Percentiles rank a stretch among this genome's conserved stretches.
phyloP scores from a whole-genome alignment of 495 filamentous ascomycete species.

The Penicillium angulare region DNA sequence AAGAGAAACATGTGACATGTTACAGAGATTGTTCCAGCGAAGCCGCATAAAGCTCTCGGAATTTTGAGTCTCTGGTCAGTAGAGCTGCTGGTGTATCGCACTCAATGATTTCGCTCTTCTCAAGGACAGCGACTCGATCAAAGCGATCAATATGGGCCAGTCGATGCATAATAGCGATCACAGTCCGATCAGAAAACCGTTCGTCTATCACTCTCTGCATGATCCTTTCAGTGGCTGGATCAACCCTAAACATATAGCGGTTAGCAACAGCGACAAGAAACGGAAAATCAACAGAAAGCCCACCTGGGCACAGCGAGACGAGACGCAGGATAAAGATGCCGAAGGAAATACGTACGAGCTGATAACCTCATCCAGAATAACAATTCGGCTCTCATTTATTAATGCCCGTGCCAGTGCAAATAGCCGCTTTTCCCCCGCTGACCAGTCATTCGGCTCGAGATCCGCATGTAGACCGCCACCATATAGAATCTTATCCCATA shows the following conservation, averaged over 20 bases:
- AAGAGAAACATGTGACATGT: no score
- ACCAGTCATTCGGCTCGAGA: conserved; percentile 11
- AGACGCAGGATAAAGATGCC: no score
- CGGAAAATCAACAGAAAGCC: no score
- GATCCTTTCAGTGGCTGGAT: conserved; percentile 9
- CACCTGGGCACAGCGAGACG: no score
- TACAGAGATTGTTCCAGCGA: no score
- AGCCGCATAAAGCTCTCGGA: conserved; percentile 6
- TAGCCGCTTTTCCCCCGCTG: conserved; percentile 21
- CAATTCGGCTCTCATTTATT: conserved; percentile 3
- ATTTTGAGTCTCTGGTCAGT: neutral
- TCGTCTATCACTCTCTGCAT: conserved; percentile 27
- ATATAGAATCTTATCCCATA: conserved; percentile 22
- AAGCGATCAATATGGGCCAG: conserved; percentile 39
- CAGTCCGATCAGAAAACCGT: conserved; percentile 36
- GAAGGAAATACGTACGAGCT: no score
- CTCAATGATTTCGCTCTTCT: conserved; percentile 20
- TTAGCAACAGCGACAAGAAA: no score
- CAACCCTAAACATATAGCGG: no score
- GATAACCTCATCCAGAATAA: conserved; percentile 28
- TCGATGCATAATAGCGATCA: conserved; percentile 44
- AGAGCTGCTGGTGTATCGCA: conserved; percentile 20
- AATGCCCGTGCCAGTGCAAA: conserved; percentile 24
- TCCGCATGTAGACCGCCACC: conserved; percentile 14
- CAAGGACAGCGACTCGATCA: conserved; percentile 40